Evolutionary conservation across 2,329 filamentous ascomycete genomes (phyloP).

Genomic region (Cytospora paraplurivora): DNA sequence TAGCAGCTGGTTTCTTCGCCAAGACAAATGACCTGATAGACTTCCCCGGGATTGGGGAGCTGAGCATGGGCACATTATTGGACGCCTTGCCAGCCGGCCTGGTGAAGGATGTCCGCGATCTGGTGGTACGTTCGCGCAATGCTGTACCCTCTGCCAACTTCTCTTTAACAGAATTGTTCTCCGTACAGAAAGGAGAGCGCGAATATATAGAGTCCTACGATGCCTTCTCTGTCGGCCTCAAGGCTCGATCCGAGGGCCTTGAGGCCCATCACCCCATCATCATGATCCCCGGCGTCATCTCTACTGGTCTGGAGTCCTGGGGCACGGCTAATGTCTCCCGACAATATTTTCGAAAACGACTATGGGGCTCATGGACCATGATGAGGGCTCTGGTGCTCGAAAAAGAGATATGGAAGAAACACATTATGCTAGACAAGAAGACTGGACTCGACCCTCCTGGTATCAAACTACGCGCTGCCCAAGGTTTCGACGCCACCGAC

Average conservation of each 20-base stretch:
- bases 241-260: slow-evolving; percentile 79
- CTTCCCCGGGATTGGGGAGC: slow-evolving; percentile 67
- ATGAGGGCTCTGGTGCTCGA: slow-evolving; percentile 93
- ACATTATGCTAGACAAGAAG: slow-evolving; percentile 93
- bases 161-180: slow-evolving; percentile 27
- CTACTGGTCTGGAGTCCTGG: slow-evolving; percentile 95
- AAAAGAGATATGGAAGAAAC: slow-evolving; percentile 91
- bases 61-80: slow-evolving; percentile 82
- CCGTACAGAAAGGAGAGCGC: slow-evolving; percentile 73
- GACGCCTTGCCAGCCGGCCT: slow-evolving; percentile 88
- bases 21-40: slow-evolving; percentile 88
- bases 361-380: slow-evolving; percentile 99
- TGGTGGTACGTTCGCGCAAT: slow-evolving; percentile 64
- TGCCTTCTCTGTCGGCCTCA: slow-evolving; percentile 86
- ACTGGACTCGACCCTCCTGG: slow-evolving; percentile 89
- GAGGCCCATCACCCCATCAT: slow-evolving; percentile 84
- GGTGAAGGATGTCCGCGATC: slow-evolving; percentile 80
- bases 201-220: slow-evolving; percentile 85
- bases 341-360: slow-evolving; percentile 87
- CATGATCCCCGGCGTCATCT: slow-evolving; percentile 98
- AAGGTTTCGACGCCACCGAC: slow-evolving; percentile 96
- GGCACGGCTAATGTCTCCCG: slow-evolving; percentile 82
- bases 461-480: slow-evolving; percentile 87
- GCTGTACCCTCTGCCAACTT: not conserved
- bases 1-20: slow-evolving; percentile 89